Conservation (phyloP, 2,329 filamentous ascomycete genomes). For the Colletotrichum trifolii region DNA sequence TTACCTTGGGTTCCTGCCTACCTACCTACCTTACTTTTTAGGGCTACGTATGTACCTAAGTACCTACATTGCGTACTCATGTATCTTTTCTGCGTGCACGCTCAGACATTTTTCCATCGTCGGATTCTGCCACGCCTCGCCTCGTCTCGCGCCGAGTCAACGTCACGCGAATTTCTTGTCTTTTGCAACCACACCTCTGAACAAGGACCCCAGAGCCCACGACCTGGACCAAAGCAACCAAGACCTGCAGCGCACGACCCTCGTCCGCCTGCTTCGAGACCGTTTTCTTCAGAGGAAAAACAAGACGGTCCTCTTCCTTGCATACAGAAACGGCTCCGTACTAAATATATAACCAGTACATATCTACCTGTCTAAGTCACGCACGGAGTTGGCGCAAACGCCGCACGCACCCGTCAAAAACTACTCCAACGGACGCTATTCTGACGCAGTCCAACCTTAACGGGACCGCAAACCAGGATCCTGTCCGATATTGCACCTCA, state of each 20-base stretch:
- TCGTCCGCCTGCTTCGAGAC: background rate
- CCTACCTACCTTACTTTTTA: too few species aligned
- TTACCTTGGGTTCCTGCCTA: too few species aligned
- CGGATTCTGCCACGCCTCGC: slow-evolving; percentile 3
- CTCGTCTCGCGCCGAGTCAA: too few species aligned
- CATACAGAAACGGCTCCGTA: slow-evolving; percentile 3
- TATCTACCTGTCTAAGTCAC: too few species aligned
- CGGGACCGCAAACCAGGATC: slow-evolving; percentile 28
- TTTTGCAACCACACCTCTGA: slow-evolving; percentile 26
- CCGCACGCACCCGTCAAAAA: slow-evolving; percentile 1
- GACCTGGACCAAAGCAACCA: background rate
- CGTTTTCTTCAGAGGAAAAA: too few species aligned
- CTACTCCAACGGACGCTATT: slow-evolving; percentile 13
- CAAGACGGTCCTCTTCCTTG: background rate
- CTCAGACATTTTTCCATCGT: slow-evolving; percentile 23
- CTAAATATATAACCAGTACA: background rate
- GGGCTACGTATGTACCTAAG: too few species aligned
- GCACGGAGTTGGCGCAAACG: background rate
- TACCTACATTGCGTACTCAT: too few species aligned
- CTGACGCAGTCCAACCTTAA: slow-evolving; percentile 30
- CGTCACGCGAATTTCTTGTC: background rate
- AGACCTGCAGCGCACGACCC: slow-evolving; percentile 27
- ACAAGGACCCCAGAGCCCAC: background rate
- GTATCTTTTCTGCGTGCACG: background rate
- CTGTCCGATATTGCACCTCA: slow-evolving; percentile 12